phyloP scores from a whole-genome alignment of 345 rosid species.

The Populus pruinosa region DNA sequence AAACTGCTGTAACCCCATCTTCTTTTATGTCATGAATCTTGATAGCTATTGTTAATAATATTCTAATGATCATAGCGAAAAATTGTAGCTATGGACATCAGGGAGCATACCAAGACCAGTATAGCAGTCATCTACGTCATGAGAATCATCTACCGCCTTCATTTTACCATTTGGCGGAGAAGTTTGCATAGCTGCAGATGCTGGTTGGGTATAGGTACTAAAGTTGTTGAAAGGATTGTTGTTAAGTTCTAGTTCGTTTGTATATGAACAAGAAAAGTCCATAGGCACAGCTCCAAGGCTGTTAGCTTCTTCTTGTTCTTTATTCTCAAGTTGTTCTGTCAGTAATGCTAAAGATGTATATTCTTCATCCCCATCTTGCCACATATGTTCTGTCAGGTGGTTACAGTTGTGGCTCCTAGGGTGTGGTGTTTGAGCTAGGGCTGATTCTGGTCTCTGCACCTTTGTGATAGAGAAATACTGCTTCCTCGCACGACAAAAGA shows the following conservation, averaged over 20 bases:
- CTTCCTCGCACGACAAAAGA: background rate
- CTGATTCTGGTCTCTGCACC: conserved; percentile 6
- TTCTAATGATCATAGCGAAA: conserved; percentile 8
- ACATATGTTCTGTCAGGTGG: background rate
- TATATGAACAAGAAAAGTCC: conserved; percentile 8
- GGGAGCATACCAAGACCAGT: conserved; percentile 32
- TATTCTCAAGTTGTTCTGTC: conserved; percentile 43
- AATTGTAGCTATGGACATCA: conserved; percentile 24
- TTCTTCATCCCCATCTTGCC: conserved; percentile 47
- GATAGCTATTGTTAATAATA: background rate
- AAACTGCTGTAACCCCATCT: background rate
- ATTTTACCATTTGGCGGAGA: background rate
- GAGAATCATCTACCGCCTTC: conserved; percentile 8
- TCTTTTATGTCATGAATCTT: background rate
- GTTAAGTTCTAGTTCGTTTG: background rate
- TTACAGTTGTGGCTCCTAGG: background rate
- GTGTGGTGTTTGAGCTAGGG: conserved; percentile 5
- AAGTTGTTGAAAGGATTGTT: background rate
- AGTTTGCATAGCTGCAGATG: background rate
- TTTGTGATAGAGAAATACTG: conserved; percentile 62
- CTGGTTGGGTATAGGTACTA: background rate
- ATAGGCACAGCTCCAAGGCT: conserved; percentile 11
- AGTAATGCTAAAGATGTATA: conserved; percentile 47
- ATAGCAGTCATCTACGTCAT: conserved; percentile 30
- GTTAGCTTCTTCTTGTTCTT: conserved; percentile 29